Conservation (phyloP, 192 early-diverging fungal species). For the Coemansia sp. region DNA sequence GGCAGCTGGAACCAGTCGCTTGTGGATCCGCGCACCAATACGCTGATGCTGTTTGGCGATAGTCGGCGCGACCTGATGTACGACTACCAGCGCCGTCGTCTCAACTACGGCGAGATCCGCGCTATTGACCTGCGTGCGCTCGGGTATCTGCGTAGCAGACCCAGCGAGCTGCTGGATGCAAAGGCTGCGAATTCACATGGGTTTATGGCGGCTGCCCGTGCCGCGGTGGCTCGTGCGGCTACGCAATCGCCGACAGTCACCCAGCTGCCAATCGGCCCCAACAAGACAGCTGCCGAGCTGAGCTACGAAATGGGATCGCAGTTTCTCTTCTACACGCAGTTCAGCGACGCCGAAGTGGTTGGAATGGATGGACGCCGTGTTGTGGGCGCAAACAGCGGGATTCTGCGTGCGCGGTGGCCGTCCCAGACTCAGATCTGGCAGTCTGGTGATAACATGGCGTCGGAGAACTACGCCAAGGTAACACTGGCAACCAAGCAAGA, state of each 20-base stretch:
- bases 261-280: background rate
- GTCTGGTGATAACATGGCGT: conserved; percentile 8
- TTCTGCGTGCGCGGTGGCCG: conserved; percentile 52
- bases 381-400: conserved; percentile 42
- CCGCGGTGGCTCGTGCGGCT: conserved; percentile 25
- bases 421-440: conserved; percentile 44
- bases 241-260: background rate
- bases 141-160: conserved; percentile 60
- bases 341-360: conserved; percentile 43
- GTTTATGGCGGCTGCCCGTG: conserved; percentile 22
- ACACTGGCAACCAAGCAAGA: conserved; percentile 5
- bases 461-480: conserved; percentile 10
- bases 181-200: conserved; percentile 31
- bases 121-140: conserved; percentile 74
- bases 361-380: conserved; percentile 30
- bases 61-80: conserved; percentile 65
- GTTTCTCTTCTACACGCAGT: conserved; percentile 47
- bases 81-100: conserved; percentile 77
- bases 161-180: conserved; percentile 25
- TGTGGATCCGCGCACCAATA: conserved; percentile 63
- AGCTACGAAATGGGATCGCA: conserved; percentile 47
- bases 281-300: conserved; percentile 12
- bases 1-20: conserved; percentile 82
- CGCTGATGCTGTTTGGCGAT: conserved; percentile 74
- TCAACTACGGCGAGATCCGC: conserved; percentile 77